Evolutionary conservation across 192 early-diverging fungal species (phyloP).

Genomic region (Coemansia sp.): DNA sequence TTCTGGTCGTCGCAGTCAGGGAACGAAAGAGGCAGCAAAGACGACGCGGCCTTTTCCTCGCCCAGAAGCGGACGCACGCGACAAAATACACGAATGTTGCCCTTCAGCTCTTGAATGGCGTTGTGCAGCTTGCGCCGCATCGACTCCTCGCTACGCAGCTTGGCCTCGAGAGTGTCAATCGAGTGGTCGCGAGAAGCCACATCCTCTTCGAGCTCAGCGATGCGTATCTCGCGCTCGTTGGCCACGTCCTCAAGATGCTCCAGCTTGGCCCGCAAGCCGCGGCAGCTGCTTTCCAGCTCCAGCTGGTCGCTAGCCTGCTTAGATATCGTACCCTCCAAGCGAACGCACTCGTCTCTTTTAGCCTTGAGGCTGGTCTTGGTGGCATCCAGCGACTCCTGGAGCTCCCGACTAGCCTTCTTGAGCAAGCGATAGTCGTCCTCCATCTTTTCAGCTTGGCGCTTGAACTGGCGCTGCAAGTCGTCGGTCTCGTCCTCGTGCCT

Average conservation of each 20-base stretch:
- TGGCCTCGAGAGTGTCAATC: constrained; percentile 61
- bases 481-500: constrained; percentile 34
- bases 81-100: constrained; percentile 98
- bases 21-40: constrained; percentile 56
- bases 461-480: constrained; percentile 39
- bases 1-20: constrained; percentile 64
- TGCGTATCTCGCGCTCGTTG: constrained; percentile 56
- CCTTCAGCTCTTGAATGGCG: constrained; percentile 91
- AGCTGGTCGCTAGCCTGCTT: constrained; percentile 49
- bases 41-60: constrained; percentile 23
- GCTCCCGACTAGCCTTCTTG: constrained; percentile 26
- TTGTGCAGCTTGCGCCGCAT: constrained; percentile 88
- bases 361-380: constrained; percentile 27
- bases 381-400: constrained; percentile 38
- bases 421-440: constrained; percentile 59
- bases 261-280: constrained; percentile 37
- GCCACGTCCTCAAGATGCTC: constrained; percentile 41
- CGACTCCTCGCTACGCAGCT: constrained; percentile 77
- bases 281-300: constrained; percentile 49
- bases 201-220: constrained; percentile 54
- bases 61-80: constrained; percentile 79
- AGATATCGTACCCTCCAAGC: constrained; percentile 44
- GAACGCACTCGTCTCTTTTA: constrained; percentile 39
- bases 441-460: constrained; percentile 26
- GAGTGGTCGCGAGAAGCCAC: constrained; percentile 42